Evolutionary conservation across 2,329 filamentous ascomycete species (phyloP).

Genomic region (Bimuria novae-zelandiae): DNA sequence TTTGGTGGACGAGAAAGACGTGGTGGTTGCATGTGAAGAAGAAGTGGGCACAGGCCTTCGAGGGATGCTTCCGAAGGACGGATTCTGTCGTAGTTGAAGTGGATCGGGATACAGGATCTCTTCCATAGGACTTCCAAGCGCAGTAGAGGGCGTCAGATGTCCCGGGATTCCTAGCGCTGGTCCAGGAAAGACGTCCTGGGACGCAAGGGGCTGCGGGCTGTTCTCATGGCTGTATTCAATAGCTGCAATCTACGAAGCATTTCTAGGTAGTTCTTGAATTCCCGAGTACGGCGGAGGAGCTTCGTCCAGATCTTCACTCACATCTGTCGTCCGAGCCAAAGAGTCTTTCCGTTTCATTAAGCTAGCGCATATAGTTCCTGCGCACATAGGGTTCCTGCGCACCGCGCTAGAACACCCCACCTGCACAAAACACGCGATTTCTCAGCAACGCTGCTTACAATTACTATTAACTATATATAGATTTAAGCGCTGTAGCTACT

Average conservation of each 20-base stretch:
- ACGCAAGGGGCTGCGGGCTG: conserved; percentile 18
- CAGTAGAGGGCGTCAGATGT: conserved; percentile 5
- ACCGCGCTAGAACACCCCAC: no score
- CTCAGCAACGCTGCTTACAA: no score
- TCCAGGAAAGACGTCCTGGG: no score
- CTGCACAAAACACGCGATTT: no score
- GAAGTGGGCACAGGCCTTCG: conserved; percentile 7
- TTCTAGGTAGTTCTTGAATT: not conserved
- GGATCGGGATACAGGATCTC: conserved; percentile 15
- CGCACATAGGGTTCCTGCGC: no score
- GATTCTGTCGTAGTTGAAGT: conserved; percentile 13
- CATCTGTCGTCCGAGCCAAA: not conserved
- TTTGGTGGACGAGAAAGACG: conserved; percentile 22
- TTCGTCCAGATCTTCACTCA: conserved; percentile 16
- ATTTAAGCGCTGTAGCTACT: no score
- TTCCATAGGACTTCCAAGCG: conserved; percentile 5
- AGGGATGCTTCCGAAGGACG: conserved; percentile 6
- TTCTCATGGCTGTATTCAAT: conserved; percentile 26
- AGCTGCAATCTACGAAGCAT: conserved; percentile 16
- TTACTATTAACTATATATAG: no score
- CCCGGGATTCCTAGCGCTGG: conserved; percentile 5
- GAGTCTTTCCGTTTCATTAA: conserved; percentile 7
- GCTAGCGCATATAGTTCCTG: no score
- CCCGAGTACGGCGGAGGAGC: conserved; percentile 27
- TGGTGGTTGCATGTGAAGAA: not conserved